A percentile compares a stretch with the other conserved stretches of the same genome.
phyloP scores from a whole-genome alignment of 2,329 filamentous ascomycete species.

The Paecilomyces sp. region DNA sequence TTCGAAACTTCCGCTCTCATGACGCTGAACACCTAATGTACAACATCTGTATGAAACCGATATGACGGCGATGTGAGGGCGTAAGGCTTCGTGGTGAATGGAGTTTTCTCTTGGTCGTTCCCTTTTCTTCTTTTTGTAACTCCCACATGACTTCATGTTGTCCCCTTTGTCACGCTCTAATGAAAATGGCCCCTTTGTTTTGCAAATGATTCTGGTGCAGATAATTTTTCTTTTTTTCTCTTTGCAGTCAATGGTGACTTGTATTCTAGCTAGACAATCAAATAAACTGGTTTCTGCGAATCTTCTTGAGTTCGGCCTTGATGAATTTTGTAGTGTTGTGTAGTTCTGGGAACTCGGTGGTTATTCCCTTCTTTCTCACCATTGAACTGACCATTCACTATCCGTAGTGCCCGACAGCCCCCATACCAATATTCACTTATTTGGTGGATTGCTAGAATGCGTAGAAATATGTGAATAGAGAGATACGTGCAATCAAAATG shows the following conservation, averaged over 20 bases:
- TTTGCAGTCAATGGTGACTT: background rate
- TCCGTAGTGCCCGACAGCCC: no score
- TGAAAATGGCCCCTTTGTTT: background rate
- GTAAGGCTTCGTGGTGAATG: background rate
- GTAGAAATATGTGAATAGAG: no score
- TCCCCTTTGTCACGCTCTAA: background rate
- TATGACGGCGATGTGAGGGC: background rate
- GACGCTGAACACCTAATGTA: background rate
- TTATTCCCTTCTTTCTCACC: no score
- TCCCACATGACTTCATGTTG: background rate
- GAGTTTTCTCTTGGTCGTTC: background rate
- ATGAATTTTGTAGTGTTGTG: background rate
- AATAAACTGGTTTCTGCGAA: background rate
- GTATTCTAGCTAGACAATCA: background rate
- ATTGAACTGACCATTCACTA: background rate
- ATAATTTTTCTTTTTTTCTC: background rate
- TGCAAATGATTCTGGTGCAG: background rate
- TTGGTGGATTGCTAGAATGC: no score
- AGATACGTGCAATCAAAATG: background rate
- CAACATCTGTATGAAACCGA: background rate
- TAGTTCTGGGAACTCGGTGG: no score
- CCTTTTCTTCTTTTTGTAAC: background rate
- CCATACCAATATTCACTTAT: background rate
- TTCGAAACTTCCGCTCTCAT: background rate
- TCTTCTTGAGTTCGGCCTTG: background rate